Base-by-base conservation (phyloP, 306 rosid genomes). In the Vigna radiata region DNA sequence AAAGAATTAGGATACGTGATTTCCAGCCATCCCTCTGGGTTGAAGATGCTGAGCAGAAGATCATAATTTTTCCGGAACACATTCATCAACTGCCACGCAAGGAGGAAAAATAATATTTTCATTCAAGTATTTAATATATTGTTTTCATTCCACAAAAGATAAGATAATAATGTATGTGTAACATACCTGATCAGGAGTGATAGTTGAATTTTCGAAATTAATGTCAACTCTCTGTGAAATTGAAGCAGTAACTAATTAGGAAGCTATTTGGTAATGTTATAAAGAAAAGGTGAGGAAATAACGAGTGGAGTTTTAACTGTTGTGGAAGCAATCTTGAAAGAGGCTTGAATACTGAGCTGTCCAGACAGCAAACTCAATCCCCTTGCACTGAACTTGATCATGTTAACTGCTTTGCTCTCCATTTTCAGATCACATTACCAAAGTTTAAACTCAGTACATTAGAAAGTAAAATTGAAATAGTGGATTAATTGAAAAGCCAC, bases 1-100 rank as follows among this genome's bases (percentile, higher is more conserved):
- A 33, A 33, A 67, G 5, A n/a, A 54, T 68, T 19, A 91, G 97
- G 98, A 93, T 91, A 93, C 97, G 96, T 93, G 78, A 89, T 91
- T 71, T 93, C 98, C 14, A 91, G 93, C 98, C 98, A 93, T 73
- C 97, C 98, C 62, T 93, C 89, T 46, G 98, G 97, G 77, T 91
- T 93, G 92, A 93, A 93, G 84, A 93, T 88, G 71, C 89, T 72
- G 54, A 93, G 86, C 79, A 93, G 86, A 86, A 93, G 75, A 85
- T 89, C 86, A 63, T 85, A 91, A 71, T 89, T 93, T 84, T 89
- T 93, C 79, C 79, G 87, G 67, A 93, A 93, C 79, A 89, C 46
- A 61, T 87, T 84, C 98, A 91, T 89, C 84, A 93, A 76, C 98
- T 91, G 87, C 59, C 73, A 71, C 52, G 60, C 78, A 83, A 21